Evolutionary conservation across 2,329 filamentous ascomycete genomes (phyloP), one percentile per base, ranked within the genome.

Genomic region (Epicoccum sorghinum): DNA sequence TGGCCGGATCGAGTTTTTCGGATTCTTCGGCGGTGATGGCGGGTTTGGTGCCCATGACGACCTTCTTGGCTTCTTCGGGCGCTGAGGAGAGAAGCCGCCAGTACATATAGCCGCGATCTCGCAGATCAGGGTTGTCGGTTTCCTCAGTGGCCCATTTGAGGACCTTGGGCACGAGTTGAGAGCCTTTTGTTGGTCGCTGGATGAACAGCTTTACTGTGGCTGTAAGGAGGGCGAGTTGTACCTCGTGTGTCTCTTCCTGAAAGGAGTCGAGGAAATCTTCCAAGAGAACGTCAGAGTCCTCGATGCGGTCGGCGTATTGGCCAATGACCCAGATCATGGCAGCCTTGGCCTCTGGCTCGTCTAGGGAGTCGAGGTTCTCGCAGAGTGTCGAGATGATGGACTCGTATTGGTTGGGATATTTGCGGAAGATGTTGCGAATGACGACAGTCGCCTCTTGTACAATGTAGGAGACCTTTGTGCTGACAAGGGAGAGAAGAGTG

Each of bases 281-380:
- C 7, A 99, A 83, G 2, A 99, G 82, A 0, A 89, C 90, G 66
- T 98, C 95, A 13, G 91, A 95, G 74, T 99, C 98, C 73, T 99
- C 95, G 65, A 99, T 99, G 39, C 95, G 89, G 71, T 96, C 92
- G 8, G 95, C 95, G 68, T 99, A 99, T 74, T 99, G 91, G 2
- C 95, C 95, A 71, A 99, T 99, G 32, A 99, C 95, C 95, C 95
- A 99, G 39, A 99, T 95, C 87, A 99, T 96, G 54, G 95, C 95
- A 1, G 95, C 93, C 75, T 99, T 99, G 40, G 95, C 95, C 76
- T 99, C 95, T 2, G 95, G 93, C 74, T 99, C 95, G 73, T 99
- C 95, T 43, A 99, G 80, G 4, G 93, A 96, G 76, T 99, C 95
- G 23, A 99, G 85, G 67, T 99, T 93, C 73, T 97, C 92, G 77